Conservation (phyloP, 176 grass and related monocot species). For the barley (Hordeum vulgare) region MorexV3_pseudomolecules_assembly NC_058521.1:543573984-543574483, state of each 20-base stretch:
- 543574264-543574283: background rate
- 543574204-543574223: constrained; percentile 60
- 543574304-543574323: background rate
- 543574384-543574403: constrained; percentile 7
- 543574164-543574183: constrained; percentile 62
- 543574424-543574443: background rate
- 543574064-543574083: constrained; percentile 94
- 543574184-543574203: constrained; percentile 72
- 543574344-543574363: background rate
- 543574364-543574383: background rate
- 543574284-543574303: constrained; percentile 15
- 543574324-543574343: background rate
- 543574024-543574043: constrained; percentile 52
- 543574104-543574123: constrained; percentile 86
- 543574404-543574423: background rate
- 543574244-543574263: constrained; percentile 35
- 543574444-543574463: constrained; percentile 4
- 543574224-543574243: constrained; percentile 55
- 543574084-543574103: constrained; percentile 85
- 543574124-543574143: constrained; percentile 77
- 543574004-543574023: constrained; percentile 89
- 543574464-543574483: constrained; percentile 7
- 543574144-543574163: constrained; percentile 48
- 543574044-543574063: constrained; percentile 36
- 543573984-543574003: constrained; percentile 76